Percentiles rank a stretch among this genome's conserved stretches.
These are phyloP conservation scores for Tricholoma saponaceum DNA, from an alignment of 768 basidiomycete genomes.

Conservation along the genomic window DNA sequence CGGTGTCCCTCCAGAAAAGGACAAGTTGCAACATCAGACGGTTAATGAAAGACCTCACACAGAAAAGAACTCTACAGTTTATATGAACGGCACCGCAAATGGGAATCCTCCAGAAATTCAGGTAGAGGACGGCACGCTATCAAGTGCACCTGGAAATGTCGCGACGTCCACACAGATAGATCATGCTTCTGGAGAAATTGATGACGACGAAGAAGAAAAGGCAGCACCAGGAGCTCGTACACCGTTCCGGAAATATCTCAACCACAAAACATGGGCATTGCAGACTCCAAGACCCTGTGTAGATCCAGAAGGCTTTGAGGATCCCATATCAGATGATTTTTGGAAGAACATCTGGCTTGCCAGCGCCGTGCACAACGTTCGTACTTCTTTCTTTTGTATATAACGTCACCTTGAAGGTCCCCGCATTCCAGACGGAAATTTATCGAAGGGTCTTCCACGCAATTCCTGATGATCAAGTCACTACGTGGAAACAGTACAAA, in stretches of 20 bases:
- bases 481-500: constrained; percentile 94
- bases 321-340: constrained; percentile 83
- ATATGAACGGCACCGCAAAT: constrained; percentile 1
- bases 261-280: constrained; percentile 54
- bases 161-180: constrained; percentile 36
- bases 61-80: constrained; percentile 1
- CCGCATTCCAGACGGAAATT: constrained; percentile 73
- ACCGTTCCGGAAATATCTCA: constrained; percentile 50
- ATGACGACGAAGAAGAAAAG: constrained; percentile 48
- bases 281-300: constrained; percentile 68
- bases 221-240: constrained; percentile 45
- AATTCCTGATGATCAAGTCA: constrained; percentile 87
- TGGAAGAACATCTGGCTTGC: constrained; percentile 91
- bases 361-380: constrained; percentile 83
- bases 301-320: constrained; percentile 76
- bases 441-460: constrained; percentile 94
- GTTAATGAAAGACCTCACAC: constrained; percentile 5
- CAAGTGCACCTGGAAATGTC: constrained; percentile 55
- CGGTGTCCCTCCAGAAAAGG: neutral
- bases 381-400: constrained; percentile 23
- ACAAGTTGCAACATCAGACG: neutral
- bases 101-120: constrained; percentile 26
- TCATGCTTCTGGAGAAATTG: constrained; percentile 37
- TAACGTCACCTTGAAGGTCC: constrained; percentile 6
- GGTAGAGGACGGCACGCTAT: constrained; percentile 39